These are phyloP conservation scores for Dryas drummondii DNA, from an alignment of 306 rosid species.

Conservation along the genomic window DNA sequence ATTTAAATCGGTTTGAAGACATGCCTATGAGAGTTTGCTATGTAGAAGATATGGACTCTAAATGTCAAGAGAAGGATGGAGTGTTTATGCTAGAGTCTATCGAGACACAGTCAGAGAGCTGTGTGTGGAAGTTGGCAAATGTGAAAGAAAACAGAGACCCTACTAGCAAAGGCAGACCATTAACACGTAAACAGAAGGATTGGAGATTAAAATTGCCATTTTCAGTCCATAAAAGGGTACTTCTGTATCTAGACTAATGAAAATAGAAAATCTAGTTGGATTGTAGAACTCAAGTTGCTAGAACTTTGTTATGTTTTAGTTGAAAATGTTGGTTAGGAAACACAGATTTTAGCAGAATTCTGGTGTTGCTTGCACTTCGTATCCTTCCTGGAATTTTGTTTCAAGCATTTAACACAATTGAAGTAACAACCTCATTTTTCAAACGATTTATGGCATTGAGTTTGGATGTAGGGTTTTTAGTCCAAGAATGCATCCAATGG, in stretches of 20 bases:
- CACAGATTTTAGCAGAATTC: conserved; percentile 4
- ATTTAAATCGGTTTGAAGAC: conserved; percentile 67
- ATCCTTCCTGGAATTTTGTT: conserved; percentile 5
- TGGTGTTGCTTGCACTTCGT: conserved; percentile 3
- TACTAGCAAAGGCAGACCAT: conserved; percentile 69
- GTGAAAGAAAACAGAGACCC: conserved; percentile 82
- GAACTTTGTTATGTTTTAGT: conserved; percentile 1
- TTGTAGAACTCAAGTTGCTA: conserved; percentile 21
- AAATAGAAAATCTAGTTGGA: conserved; percentile 15
- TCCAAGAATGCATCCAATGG: not conserved
- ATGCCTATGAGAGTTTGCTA: conserved; percentile 76
- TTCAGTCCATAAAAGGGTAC: conserved; percentile 59
- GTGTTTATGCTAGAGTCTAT: conserved; percentile 60
- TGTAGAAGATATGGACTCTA: conserved; percentile 46
- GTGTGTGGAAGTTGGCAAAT: conserved; percentile 88
- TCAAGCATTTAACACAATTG: not conserved
- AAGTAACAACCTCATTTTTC: not conserved
- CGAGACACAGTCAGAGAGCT: conserved; percentile 53
- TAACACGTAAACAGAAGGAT: conserved; percentile 73
- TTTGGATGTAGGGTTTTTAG: not conserved
- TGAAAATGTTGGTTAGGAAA: not conserved
- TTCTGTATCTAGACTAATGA: conserved; percentile 56
- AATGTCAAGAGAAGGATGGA: conserved; percentile 49
- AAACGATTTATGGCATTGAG: not conserved
- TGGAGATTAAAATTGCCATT: conserved; percentile 87